Conservation (phyloP, 140 eudicot genomes). For the Ambrosia hybrid region DNA sequence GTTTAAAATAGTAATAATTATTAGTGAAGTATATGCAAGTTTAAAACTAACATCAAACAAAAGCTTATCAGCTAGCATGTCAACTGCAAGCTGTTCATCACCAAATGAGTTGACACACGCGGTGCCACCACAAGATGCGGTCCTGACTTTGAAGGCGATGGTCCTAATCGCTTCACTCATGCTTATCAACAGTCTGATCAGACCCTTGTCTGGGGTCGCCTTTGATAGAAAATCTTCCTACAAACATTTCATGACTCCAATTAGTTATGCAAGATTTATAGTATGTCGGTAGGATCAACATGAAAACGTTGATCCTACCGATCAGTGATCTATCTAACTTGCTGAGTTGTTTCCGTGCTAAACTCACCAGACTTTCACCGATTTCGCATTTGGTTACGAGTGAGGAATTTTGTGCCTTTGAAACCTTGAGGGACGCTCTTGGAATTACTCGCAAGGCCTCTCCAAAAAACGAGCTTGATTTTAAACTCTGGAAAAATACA, state of each 20-base stretch:
- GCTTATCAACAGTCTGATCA: slow-evolving; percentile 80
- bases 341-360: slow-evolving; percentile 8
- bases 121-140: slow-evolving; percentile 99
- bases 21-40: background rate
- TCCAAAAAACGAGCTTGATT: slow-evolving; percentile 81
- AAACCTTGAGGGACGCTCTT: slow-evolving; percentile 59
- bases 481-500: slow-evolving; percentile 47
- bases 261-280: background rate
- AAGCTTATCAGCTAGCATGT: slow-evolving; percentile 91
- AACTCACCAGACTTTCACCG: slow-evolving; percentile 94
- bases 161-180: slow-evolving; percentile 97
- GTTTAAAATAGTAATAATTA: background rate
- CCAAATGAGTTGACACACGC: slow-evolving; percentile 96
- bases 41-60: slow-evolving; percentile 68
- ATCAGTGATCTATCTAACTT: background rate
- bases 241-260: slow-evolving; percentile 10
- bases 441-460: slow-evolving; percentile 63
- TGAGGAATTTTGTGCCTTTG: slow-evolving; percentile 55
- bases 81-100: slow-evolving; percentile 99
- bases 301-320: background rate
- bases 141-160: slow-evolving; percentile 88
- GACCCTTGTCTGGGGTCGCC: slow-evolving; percentile 85
- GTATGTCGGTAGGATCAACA: background rate
- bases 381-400: slow-evolving; percentile 67
- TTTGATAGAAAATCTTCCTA: slow-evolving; percentile 86